Base-by-base conservation (phyloP, 1,284 basidiomycete species). In the Apiotrichum veenhuisii region DNA sequence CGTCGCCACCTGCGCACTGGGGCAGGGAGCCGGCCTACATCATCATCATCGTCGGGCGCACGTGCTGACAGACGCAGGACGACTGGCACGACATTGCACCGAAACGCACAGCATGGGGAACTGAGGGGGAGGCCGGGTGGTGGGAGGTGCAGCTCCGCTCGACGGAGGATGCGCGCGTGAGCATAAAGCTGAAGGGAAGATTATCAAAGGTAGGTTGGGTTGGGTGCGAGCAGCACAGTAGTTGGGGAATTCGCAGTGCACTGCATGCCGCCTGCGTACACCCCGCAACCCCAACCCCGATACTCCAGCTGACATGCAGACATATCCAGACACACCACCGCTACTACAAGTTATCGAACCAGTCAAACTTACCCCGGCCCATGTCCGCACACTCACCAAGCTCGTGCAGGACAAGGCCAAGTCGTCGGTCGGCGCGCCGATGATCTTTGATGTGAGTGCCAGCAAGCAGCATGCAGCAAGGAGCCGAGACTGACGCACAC, bases 71-170 rank as follows among this genome's bases (percentile, higher is more conserved):
- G 18, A 7, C 27, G n/a, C 54, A 72, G 64, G 72, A 74, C 34
- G 76, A 76, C 52, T 77, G 74, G 74, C 62, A 65, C 45, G 74
- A 76, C 52, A 59, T 76, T 25, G 64, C 70, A 15, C 64, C 74
- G 5, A 67, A 58, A 57, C 72, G 71, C 47, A 74, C 74, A 50
- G 71, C 72, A 62, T 77, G 76, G 76, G 72, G 72, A 2, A 73
- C 69, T 10, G 64, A 68, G 20, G 59, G 62, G 5, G 71, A 76
- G 47, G 61, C 54, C 15, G 73, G 73, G 30, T 76, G 74, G 70
- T 76, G 73, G 73, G 68, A 68, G 49, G 68, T 76, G 20, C 61
- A 49, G 30, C 58, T 76, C 18, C 57, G 59, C 34, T 68, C 64
- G 15, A 63, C 65, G 41, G 67, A 71, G 12, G 74, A 73, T 46